Evolutionary conservation across 768 basidiomycete genomes (phyloP).

Genomic region (Boletus subparvulus): DNA sequence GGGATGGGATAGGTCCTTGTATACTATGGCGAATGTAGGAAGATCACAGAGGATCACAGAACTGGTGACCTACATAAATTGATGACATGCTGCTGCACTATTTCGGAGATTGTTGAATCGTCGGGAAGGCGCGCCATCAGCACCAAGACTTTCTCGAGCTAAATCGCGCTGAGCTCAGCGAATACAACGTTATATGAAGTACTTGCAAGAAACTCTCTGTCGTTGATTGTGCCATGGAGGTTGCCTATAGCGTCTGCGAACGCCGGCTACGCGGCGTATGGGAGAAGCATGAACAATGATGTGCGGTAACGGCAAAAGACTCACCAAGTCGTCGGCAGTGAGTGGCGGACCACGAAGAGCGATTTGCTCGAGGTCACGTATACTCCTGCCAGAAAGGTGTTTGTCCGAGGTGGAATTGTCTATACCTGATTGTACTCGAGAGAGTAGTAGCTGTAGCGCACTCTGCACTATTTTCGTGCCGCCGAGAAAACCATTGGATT

Average conservation of each 20-base stretch:
- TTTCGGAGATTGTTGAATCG: slow-evolving; percentile 27
- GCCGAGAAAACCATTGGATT: not conserved
- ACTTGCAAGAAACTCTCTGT: slow-evolving; percentile 60
- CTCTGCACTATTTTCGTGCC: slow-evolving; percentile 1
- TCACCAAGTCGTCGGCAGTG: slow-evolving; percentile 28
- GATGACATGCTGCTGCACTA: slow-evolving; percentile 52
- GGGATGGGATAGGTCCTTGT: slow-evolving; percentile 80
- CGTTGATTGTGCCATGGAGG: slow-evolving; percentile 46
- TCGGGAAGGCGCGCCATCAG: slow-evolving; percentile 55
- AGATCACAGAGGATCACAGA: not conserved
- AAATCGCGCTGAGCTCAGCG: slow-evolving; percentile 3
- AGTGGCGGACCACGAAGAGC: slow-evolving; percentile 27
- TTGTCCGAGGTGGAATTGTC: not conserved
- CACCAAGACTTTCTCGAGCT: slow-evolving; percentile 65
- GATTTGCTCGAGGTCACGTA: slow-evolving; percentile 32
- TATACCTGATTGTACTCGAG: slow-evolving; percentile 6
- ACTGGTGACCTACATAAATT: slow-evolving; percentile 51
- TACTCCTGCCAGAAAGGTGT: slow-evolving; percentile 8
- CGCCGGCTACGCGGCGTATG: slow-evolving; percentile 39
- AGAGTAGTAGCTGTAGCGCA: slow-evolving; percentile 15
- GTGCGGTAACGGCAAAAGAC: not conserved
- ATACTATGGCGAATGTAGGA: slow-evolving; percentile 44
- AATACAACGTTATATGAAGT: not conserved
- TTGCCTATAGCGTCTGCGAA: slow-evolving; percentile 48
- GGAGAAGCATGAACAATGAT: not conserved